phyloP scores from a whole-genome alignment of 2,329 filamentous ascomycete species.

The Drechslera avenae region DNA sequence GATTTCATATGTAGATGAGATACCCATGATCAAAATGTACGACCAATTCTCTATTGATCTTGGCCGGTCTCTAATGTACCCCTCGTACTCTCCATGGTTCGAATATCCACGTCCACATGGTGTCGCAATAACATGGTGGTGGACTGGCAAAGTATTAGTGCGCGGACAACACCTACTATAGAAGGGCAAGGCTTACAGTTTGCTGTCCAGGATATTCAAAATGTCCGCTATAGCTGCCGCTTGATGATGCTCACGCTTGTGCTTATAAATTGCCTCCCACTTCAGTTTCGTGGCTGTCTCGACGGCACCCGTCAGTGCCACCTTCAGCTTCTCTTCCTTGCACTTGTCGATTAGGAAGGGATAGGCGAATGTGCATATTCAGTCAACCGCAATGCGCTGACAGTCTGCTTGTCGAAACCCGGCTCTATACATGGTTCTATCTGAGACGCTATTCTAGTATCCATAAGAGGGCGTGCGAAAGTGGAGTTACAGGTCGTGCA shows the following conservation, averaged over 20 bases:
- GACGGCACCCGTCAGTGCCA: neutral
- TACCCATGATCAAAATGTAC: slow-evolving; percentile 16
- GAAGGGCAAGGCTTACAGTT: no score
- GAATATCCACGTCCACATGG: no score
- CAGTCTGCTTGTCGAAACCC: neutral
- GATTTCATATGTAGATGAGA: slow-evolving; percentile 22
- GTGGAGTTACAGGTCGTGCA: neutral
- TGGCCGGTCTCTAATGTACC: no score
- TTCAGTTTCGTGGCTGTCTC: neutral
- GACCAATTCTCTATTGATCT: neutral
- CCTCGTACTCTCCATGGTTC: no score
- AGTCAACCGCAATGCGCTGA: neutral
- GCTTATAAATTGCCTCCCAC: neutral
- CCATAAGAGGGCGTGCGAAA: neutral
- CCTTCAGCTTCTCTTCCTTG: neutral
- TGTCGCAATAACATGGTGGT: no score
- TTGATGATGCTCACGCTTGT: neutral
- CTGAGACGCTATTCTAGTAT: no score
- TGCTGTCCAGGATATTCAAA: no score
- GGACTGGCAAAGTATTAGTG: no score
- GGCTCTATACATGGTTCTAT: no score
- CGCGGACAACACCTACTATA: neutral
- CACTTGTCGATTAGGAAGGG: neutral
- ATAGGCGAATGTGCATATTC: slow-evolving; percentile 1
- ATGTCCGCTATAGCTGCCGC: neutral